Conservation (phyloP, 805 yeast genomes). For the Blastobotrys terrestris region DNA sequence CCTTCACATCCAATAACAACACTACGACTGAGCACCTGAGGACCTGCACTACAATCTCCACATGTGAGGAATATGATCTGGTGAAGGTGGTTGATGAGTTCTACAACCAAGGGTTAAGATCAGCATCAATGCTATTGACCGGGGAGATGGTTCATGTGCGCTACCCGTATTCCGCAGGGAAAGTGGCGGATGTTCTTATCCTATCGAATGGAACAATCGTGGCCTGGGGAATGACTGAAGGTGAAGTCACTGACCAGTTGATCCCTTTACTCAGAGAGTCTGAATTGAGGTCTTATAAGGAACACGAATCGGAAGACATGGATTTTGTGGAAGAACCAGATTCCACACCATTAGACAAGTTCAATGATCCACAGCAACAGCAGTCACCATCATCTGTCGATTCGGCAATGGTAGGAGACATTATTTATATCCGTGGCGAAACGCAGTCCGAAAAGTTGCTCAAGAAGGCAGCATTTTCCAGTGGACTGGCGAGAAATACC, state of each 20-base stretch:
- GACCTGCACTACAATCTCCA: constrained; percentile 63
- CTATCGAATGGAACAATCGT: constrained; percentile 74
- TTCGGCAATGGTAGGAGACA: constrained; percentile 60
- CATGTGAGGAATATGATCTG: constrained; percentile 67
- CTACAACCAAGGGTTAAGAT: constrained; percentile 32
- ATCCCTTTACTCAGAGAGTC: constrained; percentile 47
- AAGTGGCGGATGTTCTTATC: constrained; percentile 52
- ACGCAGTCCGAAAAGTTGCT: constrained; percentile 44
- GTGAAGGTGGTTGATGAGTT: constrained; percentile 37
- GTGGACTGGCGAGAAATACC: constrained; percentile 82
- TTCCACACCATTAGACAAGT: constrained; percentile 11
- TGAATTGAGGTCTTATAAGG: constrained; percentile 40
- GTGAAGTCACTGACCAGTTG: constrained; percentile 31
- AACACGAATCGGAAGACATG: constrained; percentile 76
- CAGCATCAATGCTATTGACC: constrained; percentile 43
- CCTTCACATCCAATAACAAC: not conserved
- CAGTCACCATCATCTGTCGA: constrained; percentile 7
- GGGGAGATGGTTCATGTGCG: constrained; percentile 61
- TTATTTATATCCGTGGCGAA: constrained; percentile 55
- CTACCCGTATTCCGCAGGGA: constrained; percentile 31
- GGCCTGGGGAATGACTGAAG: constrained; percentile 75
- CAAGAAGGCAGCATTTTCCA: constrained; percentile 84
- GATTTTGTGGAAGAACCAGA: constrained; percentile 54
- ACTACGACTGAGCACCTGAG: constrained; percentile 3
- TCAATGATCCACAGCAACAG: constrained; percentile 5